Percentiles rank a stretch among this genome's conserved stretches.
phyloP scores from a whole-genome alignment of 345 rosid species.

The Sonneratia alba region DNA sequence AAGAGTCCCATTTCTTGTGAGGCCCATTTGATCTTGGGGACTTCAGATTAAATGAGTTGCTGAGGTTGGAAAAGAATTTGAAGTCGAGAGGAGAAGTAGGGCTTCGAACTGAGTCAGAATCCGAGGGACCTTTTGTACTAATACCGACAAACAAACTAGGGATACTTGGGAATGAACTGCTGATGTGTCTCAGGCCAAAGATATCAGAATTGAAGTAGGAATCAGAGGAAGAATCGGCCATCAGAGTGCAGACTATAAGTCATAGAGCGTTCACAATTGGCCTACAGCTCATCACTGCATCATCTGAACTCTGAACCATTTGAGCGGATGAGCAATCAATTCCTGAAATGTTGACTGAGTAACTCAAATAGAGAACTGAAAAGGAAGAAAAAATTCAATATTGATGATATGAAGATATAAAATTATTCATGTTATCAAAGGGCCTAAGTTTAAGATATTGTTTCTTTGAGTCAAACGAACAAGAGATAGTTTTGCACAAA shows the following conservation, averaged over 20 bases:
- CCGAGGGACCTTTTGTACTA: constrained; percentile 22
- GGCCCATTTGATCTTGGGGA: constrained; percentile 25
- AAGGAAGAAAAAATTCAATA: background rate
- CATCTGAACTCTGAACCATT: constrained; percentile 8
- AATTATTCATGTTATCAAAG: background rate
- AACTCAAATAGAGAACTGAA: background rate
- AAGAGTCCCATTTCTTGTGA: constrained; percentile 32
- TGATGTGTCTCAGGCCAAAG: constrained; percentile 24
- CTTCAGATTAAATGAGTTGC: constrained; percentile 38
- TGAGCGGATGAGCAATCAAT: background rate
- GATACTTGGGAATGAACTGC: constrained; percentile 28
- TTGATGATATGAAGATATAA: background rate
- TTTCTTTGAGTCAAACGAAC: background rate
- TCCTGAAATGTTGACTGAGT: background rate
- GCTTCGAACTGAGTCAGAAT: constrained; percentile 33
- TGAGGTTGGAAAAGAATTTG: constrained; percentile 33
- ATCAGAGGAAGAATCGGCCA: constrained; percentile 28
- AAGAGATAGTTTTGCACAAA: no score
- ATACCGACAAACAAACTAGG: constrained; percentile 31
- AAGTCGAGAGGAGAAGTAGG: constrained; percentile 64
- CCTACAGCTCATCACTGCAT: constrained; percentile 13
- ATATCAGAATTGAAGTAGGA: constrained; percentile 18
- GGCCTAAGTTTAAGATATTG: background rate
- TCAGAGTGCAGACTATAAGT: constrained; percentile 6
- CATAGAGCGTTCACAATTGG: constrained; percentile 5